Conservation (phyloP, 2,329 filamentous ascomycete species). For the Huntiella bhutanensis region DNA sequence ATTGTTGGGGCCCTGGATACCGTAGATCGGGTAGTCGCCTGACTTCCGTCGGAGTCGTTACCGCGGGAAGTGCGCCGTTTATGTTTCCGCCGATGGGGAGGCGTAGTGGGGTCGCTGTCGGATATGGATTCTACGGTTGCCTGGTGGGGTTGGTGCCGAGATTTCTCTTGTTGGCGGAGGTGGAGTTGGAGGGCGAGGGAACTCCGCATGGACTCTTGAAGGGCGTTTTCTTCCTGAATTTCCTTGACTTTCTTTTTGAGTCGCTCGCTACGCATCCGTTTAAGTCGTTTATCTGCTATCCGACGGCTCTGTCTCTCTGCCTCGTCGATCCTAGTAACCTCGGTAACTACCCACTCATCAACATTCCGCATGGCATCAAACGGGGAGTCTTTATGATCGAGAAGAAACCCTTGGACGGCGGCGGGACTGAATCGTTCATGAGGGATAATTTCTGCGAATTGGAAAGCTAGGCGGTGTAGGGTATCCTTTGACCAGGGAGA, state of each 20-base stretch:
- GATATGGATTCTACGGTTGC: slow-evolving; percentile 1
- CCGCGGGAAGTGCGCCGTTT: too few relatives aligned
- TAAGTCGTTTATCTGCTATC: neutral
- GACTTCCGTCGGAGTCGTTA: too few relatives aligned
- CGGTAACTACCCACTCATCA: slow-evolving; percentile 6
- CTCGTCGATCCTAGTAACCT: slow-evolving; percentile 3
- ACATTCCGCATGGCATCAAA: slow-evolving; percentile 32
- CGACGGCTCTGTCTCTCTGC: slow-evolving; percentile 1
- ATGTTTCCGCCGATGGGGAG: neutral
- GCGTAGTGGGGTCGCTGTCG: neutral
- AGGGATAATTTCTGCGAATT: slow-evolving; percentile 36
- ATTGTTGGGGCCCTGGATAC: too few relatives aligned
- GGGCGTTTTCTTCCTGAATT: slow-evolving; percentile 3
- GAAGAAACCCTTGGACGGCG: slow-evolving; percentile 44
- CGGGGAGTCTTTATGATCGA: slow-evolving; percentile 42
- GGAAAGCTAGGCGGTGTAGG: slow-evolving; percentile 3
- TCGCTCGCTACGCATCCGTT: neutral
- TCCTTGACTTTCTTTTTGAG: slow-evolving; percentile 2
- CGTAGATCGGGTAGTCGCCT: too few relatives aligned
- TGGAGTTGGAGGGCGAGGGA: neutral
- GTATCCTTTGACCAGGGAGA: slow-evolving; percentile 3
- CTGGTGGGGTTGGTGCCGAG: neutral
- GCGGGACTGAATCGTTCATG: slow-evolving; percentile 36
- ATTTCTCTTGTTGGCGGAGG: neutral
- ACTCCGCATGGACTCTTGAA: slow-evolving; percentile 8